Evolutionary conservation across 2,329 filamentous ascomycete genomes (phyloP).

Genomic region (Onygenales sp.): DNA sequence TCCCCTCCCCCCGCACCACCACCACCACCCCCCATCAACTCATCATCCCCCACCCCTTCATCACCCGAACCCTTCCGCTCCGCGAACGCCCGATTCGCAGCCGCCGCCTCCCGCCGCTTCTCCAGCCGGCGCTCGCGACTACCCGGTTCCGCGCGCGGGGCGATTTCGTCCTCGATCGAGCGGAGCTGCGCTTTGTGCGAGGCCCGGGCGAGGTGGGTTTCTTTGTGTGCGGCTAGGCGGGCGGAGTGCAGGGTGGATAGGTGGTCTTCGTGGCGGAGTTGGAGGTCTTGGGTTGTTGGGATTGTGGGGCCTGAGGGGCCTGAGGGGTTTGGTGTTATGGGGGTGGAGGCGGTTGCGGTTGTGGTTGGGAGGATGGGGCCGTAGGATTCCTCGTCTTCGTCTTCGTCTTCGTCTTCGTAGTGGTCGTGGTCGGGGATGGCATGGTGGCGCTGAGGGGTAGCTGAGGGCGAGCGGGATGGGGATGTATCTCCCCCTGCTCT

Average conservation of each 20-base stretch:
- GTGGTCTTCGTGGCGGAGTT: constrained; percentile 38
- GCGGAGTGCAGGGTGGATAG: not conserved
- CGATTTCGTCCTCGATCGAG: constrained; percentile 57
- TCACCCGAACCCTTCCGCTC: constrained; percentile 46
- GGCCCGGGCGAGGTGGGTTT: constrained; percentile 57
- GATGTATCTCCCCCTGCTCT: not conserved
- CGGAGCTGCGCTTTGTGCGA: constrained; percentile 25
- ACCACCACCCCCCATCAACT: constrained; percentile 66
- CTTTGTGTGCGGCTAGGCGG: constrained; percentile 47
- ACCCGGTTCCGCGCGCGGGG: constrained; percentile 72
- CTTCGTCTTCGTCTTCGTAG: constrained; percentile 28
- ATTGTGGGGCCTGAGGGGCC: constrained; percentile 51
- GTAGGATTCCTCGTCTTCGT: constrained; percentile 54
- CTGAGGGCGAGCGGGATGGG: not conserved
- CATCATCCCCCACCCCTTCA: constrained; percentile 55
- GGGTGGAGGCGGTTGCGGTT: constrained; percentile 8
- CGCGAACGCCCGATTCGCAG: constrained; percentile 62
- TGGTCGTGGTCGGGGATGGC: constrained; percentile 9
- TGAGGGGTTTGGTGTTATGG: constrained; percentile 17
- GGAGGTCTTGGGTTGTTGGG: constrained; percentile 65
- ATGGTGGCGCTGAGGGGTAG: not conserved
- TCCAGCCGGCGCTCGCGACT: constrained; percentile 77
- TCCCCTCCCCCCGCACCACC: constrained; percentile 34
- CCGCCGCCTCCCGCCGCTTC: constrained; percentile 66
- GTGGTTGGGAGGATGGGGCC: constrained; percentile 43